phyloP scores from a whole-genome alignment of 192 early-diverging fungal species.

The Blastocladiella britannica region DNA sequence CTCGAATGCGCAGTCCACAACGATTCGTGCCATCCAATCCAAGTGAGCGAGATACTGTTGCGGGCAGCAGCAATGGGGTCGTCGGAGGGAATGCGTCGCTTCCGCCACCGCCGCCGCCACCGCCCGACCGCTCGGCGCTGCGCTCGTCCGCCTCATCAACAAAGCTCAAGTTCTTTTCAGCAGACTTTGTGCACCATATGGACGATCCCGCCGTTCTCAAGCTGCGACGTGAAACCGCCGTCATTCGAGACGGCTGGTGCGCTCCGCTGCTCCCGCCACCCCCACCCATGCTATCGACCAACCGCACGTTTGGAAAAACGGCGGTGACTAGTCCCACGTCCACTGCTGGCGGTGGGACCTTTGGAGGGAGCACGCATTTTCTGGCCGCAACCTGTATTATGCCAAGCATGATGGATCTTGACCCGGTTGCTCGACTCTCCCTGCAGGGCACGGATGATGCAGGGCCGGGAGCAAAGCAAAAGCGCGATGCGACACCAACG shows the following conservation, averaged over 20 bases:
- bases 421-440: not conserved
- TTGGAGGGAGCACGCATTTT: not conserved
- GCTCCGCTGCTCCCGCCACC: not conserved
- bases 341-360: not conserved
- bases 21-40: not conserved
- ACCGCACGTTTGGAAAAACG: not conserved
- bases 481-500: not conserved
- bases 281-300: not conserved
- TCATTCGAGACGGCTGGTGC: not conserved
- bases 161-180: not conserved
- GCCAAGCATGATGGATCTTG: not conserved
- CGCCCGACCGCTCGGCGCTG: not conserved
- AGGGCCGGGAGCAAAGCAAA: not conserved
- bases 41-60: no score
- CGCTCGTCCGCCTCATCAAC: not conserved
- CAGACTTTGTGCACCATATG: not conserved
- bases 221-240: not conserved
- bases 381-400: not conserved
- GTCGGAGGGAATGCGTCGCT: no score
- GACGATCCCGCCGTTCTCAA: not conserved
- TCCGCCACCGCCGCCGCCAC: not conserved
- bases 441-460: not conserved
- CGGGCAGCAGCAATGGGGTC: no score
- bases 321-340: not conserved
- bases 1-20: not conserved